Evolutionary conservation across 441 rosid genomes (phyloP), one percentile per base, ranked within the genome.

Genomic region (Pelargonium fulgidum): DNA sequence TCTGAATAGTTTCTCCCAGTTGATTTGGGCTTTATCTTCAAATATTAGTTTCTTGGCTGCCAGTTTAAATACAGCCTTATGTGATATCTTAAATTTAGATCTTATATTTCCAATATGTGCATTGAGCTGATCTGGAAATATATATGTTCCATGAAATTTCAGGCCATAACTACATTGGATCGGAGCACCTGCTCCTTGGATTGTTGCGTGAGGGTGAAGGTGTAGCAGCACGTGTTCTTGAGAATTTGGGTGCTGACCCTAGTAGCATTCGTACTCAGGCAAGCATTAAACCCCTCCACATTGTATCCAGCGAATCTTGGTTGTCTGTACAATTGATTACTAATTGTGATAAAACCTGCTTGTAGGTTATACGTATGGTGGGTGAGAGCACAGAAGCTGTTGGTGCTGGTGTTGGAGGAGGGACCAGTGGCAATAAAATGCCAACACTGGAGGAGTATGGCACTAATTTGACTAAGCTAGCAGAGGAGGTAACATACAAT

Each of bases 391-490:
- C 87, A 12, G 91, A 94, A 66, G 90, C 86, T 66, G 85, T 90
- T 72, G 85, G 92, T 61, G 93, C 96, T 63, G 79, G 82, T 74
- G 87, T 90, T 75, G 98, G 99, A 70, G 87, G 87, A 76, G 90
- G 90, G 68, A 76, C 86, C 61, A 82, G 89, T 65, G 84, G 83
- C 73, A 92, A 81, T 70, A 90, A 95, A 81, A 90, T 92, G 96
- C 98, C 98, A 42, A 95, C 99, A 1, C 90, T 95, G n/a, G 99
- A 95, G 79, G 99, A 94, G 79, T 92, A 90, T 74, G 99, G 99
- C 52, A 95, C 99, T 72, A 95, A 92, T 84, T 76, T 95, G 78
- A 95, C 99, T 59, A 92, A 92, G 79, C 74, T 95, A 69, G 99
- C 99, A 6, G 98, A 95, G 82, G 98, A 95, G 96, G 99, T 92